Percentiles rank a stretch among this genome's conserved stretches.
These are phyloP conservation scores for Ganoderma lucidum DNA, from an alignment of 1,284 basidiomycete species.

Conservation along the genomic window DNA sequence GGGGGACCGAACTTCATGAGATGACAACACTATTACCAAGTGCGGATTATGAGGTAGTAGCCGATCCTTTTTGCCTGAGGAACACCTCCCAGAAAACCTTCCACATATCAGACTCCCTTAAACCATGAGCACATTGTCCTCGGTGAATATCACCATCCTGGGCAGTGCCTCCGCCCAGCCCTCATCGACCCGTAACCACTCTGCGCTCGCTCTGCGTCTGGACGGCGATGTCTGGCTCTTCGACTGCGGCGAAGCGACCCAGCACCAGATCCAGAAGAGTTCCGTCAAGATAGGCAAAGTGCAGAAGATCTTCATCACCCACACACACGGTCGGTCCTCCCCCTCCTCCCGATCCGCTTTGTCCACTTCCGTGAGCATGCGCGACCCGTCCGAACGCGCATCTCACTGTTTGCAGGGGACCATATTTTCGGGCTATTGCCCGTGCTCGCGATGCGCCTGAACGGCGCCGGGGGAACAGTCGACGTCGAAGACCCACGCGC, in stretches of 20 bases:
- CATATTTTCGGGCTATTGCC: constrained; percentile 87
- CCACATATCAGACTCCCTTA: neutral
- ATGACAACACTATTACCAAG: neutral
- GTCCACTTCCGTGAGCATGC: neutral
- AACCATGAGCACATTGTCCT: constrained; percentile 39
- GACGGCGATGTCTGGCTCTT: constrained; percentile 82
- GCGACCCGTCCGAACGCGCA: neutral
- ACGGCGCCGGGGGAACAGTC: constrained; percentile 73
- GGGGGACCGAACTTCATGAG: neutral
- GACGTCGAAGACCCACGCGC: constrained; percentile 69
- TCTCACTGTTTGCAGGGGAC: constrained; percentile 63
- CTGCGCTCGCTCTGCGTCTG: constrained; percentile 69
- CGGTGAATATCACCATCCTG: constrained; percentile 72
- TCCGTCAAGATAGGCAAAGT: constrained; percentile 81
- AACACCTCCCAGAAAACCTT: neutral
- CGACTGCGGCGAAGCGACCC: constrained; percentile 92
- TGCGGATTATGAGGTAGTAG: too few species aligned
- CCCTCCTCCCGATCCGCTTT: neutral
- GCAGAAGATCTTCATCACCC: constrained; percentile 90
- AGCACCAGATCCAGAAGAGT: constrained; percentile 80
- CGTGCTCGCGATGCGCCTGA: constrained; percentile 70
- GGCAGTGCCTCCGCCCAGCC: constrained; percentile 83
- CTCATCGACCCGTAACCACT: constrained; percentile 79
- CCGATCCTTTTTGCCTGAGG: neutral
- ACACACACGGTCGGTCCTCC: constrained; percentile 78